Conservation (phyloP, 2,329 filamentous ascomycete genomes). For the Ciborinia camelliae region DNA sequence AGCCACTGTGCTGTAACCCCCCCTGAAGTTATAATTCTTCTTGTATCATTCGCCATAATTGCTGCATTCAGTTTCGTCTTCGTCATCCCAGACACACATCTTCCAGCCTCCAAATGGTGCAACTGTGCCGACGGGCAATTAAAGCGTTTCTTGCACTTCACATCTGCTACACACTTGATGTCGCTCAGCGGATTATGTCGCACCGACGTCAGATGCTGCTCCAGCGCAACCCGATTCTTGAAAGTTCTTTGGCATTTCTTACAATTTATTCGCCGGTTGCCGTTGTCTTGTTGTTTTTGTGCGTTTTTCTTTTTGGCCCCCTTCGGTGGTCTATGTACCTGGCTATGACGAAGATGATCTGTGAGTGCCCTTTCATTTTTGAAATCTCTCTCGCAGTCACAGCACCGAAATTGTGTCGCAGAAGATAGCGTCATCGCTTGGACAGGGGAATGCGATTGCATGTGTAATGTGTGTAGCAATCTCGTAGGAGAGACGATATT, state of each 20-base stretch:
- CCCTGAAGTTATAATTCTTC: neutral
- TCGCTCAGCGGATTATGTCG: slow-evolving; percentile 16
- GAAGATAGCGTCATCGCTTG: neutral
- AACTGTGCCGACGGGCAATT: neutral
- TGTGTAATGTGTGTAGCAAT: slow-evolving; percentile 21
- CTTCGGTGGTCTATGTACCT: slow-evolving; percentile 19
- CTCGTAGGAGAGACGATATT: slow-evolving; percentile 20
- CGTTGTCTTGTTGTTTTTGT: slow-evolving; percentile 19
- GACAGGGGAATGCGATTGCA: slow-evolving; percentile 20
- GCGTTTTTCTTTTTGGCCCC: slow-evolving; percentile 19
- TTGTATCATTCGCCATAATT: neutral
- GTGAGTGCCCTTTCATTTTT: slow-evolving; percentile 21
- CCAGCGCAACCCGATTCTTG: slow-evolving; percentile 18
- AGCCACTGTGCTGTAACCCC: slow-evolving; percentile 15
- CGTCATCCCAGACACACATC: neutral
- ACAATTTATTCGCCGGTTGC: neutral
- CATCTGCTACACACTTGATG: neutral
- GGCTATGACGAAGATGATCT: slow-evolving; percentile 24
- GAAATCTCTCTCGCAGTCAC: slow-evolving; percentile 26
- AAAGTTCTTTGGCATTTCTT: slow-evolving; percentile 24
- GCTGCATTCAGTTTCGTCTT: neutral
- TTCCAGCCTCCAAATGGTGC: neutral
- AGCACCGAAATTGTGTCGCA: slow-evolving; percentile 21
- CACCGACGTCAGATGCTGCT: slow-evolving; percentile 20
- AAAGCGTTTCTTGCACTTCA: neutral